A percentile compares a stretch with the other conserved stretches of the same genome.
These are phyloP conservation scores for Lasiosphaeriaceae sp. DNA, from an alignment of 495 filamentous ascomycete species.

Conservation along the genomic window DNA sequence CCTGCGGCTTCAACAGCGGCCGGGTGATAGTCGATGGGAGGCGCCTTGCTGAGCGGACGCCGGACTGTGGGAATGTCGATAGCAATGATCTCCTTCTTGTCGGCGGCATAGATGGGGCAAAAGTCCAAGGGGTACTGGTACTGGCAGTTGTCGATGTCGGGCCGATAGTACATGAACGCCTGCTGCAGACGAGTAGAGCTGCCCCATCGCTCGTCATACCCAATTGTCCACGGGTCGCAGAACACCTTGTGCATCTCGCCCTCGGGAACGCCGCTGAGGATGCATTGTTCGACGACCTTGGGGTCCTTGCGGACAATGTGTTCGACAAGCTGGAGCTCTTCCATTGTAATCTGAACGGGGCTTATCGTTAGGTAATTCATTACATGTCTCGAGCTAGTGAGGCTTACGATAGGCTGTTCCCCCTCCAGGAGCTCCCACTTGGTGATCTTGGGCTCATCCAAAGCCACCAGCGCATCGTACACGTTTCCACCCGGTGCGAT, in stretches of 20 bases:
- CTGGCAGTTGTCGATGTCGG: constrained; percentile 79
- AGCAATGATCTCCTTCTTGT: constrained; percentile 77
- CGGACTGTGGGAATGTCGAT: constrained; percentile 85
- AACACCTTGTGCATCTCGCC: constrained; percentile 92
- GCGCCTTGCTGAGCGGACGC: constrained; percentile 68
- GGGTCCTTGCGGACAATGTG: constrained; percentile 72
- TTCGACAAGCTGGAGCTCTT: constrained; percentile 88
- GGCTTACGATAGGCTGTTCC: constrained; percentile 73
- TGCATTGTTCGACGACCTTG: constrained; percentile 90
- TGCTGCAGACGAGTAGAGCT: constrained; percentile 79
- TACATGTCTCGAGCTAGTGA: neutral
- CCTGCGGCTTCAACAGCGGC: constrained; percentile 68
- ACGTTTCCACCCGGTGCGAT: constrained; percentile 76
- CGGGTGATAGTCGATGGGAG: constrained; percentile 77
- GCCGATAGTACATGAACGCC: constrained; percentile 93
- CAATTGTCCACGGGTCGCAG: constrained; percentile 90
- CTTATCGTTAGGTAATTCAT: constrained; percentile 11
- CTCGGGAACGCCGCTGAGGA: constrained; percentile 75
- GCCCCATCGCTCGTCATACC: constrained; percentile 89
- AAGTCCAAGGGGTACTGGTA: constrained; percentile 93
- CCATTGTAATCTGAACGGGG: constrained; percentile 74
- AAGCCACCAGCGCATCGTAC: constrained; percentile 80
- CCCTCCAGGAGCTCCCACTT: constrained; percentile 75
- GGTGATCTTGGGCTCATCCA: constrained; percentile 65
- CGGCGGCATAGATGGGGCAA: constrained; percentile 86